phyloP scores from a whole-genome alignment of 169 alveolate species.

The Eimeria praecox region DNA sequence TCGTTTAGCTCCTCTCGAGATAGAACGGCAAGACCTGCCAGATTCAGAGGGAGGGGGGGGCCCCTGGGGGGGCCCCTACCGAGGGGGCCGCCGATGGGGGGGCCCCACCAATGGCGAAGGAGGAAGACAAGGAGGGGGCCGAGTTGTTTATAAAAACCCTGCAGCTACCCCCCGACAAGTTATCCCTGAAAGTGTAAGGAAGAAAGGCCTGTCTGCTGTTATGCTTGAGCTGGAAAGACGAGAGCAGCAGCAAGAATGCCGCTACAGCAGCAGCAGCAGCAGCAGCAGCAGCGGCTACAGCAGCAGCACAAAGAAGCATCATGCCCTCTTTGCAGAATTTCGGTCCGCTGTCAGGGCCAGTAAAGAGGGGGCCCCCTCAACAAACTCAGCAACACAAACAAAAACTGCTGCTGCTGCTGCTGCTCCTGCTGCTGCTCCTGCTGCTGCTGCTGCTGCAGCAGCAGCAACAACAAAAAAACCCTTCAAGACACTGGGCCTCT shows the following conservation, averaged over 20 bases:
- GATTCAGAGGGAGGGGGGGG: not conserved
- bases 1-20: not conserved
- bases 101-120: not conserved
- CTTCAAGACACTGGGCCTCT: slow-evolving; percentile 42
- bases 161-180: not conserved
- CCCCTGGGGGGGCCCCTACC: not conserved
- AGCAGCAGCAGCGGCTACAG: slow-evolving; percentile 23
- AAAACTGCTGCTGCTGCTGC: not conserved
- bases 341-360: not conserved
- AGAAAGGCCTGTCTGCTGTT: slow-evolving; percentile 40
- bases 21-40: slow-evolving; percentile 1
- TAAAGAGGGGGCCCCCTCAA: not conserved
- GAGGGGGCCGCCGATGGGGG: not conserved
- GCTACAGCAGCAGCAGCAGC: slow-evolving; percentile 16
- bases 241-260: slow-evolving; percentile 43
- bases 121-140: slow-evolving; percentile 6
- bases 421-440: not conserved
- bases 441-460: slow-evolving; percentile 5
- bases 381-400: not conserved
- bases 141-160: slow-evolving; percentile 15
- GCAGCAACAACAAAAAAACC: not conserved
- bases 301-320: slow-evolving; percentile 35
- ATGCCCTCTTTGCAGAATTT: slow-evolving; percentile 33
- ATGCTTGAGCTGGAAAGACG: slow-evolving; percentile 48
- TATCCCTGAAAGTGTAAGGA: slow-evolving; percentile 39